Evolutionary conservation across 148 eudicot genomes (phyloP).

Genomic region (Tetragonia tetragonoides): DNA sequence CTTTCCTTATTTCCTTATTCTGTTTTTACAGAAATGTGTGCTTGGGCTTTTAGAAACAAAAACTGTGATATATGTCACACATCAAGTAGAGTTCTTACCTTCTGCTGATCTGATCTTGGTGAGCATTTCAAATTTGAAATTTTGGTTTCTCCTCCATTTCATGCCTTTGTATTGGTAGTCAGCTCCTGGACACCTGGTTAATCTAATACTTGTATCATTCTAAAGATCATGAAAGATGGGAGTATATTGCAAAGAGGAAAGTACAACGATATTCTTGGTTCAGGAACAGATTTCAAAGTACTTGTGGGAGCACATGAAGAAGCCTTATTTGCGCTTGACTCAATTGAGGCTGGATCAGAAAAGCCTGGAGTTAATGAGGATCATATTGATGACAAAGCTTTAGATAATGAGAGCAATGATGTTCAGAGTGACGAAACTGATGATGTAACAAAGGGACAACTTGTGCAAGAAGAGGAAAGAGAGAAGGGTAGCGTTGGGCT

Average conservation of each 20-base stretch:
- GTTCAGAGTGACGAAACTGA: constrained; percentile 27
- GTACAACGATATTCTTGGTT: constrained; percentile 50
- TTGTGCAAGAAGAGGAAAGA: constrained; percentile 74
- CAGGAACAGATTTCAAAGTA: constrained; percentile 61
- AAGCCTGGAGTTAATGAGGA: constrained; percentile 16
- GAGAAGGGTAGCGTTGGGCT: constrained; percentile 65
- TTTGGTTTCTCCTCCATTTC: not conserved
- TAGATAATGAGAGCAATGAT: constrained; percentile 20
- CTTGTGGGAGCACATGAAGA: constrained; percentile 69
- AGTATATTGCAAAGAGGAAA: constrained; percentile 61
- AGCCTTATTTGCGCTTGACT: constrained; percentile 50
- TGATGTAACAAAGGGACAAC: constrained; percentile 40
- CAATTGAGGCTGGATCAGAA: constrained; percentile 15
- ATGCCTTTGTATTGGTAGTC: constrained; percentile 1
- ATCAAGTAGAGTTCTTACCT: constrained; percentile 69
- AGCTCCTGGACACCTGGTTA: not conserved
- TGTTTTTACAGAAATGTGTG: constrained; percentile 50
- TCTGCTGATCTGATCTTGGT: constrained; percentile 70
- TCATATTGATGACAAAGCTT: not conserved
- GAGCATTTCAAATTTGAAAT: constrained; percentile 15
- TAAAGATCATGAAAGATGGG: constrained; percentile 73
- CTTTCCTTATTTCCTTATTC: not conserved
- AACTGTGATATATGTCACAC: constrained; percentile 65
- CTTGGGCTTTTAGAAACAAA: constrained; percentile 50
- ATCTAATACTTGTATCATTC: not conserved